A percentile compares a stretch with the other conserved stretches of the same genome.
Conservation (phyloP, 2,329 filamentous ascomycete species). For the Alternaria conjuncta region DNA sequence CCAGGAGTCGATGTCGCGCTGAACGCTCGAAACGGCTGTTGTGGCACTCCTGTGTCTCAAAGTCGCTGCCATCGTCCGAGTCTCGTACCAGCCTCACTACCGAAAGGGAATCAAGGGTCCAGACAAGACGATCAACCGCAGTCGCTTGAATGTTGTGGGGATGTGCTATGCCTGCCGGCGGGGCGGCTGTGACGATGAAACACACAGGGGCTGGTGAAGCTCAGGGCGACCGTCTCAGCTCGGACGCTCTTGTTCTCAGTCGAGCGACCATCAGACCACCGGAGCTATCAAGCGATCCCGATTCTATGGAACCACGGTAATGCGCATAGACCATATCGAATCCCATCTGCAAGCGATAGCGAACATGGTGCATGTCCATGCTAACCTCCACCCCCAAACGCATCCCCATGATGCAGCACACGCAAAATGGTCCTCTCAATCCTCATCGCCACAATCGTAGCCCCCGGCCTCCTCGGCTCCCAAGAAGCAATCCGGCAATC, state of each 20-base stretch:
- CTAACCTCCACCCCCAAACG: neutral
- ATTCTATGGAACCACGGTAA: neutral
- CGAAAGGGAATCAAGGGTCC: neutral
- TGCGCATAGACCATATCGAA: neutral
- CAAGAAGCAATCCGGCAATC: conserved; percentile 60
- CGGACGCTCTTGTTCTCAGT: neutral
- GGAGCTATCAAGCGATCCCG: neutral
- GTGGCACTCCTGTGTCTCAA: conserved; percentile 31
- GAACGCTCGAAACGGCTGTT: conserved; percentile 25
- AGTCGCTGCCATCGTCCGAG: conserved; percentile 27
- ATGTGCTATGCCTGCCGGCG: conserved; percentile 12
- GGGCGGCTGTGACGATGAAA: conserved; percentile 25
- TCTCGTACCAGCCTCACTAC: conserved; percentile 20
- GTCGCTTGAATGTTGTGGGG: conserved; percentile 9
- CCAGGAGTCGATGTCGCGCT: neutral
- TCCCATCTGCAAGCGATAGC: neutral
- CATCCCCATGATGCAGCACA: neutral
- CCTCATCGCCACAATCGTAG: conserved; percentile 51
- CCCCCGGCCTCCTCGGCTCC: conserved; percentile 56
- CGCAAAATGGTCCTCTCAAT: conserved; percentile 52
- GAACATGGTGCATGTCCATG: conserved; percentile 1
- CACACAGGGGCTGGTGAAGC: conserved; percentile 9
- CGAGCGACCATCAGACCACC: conserved; percentile 21
- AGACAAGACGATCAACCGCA: conserved; percentile 4
- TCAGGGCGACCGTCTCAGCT: conserved; percentile 16